A percentile compares a stretch with the other conserved stretches of the same genome.
Evolutionary conservation across 2,329 filamentous ascomycete genomes (phyloP).

Genomic region (Rhynchosporium graminicola): DNA sequence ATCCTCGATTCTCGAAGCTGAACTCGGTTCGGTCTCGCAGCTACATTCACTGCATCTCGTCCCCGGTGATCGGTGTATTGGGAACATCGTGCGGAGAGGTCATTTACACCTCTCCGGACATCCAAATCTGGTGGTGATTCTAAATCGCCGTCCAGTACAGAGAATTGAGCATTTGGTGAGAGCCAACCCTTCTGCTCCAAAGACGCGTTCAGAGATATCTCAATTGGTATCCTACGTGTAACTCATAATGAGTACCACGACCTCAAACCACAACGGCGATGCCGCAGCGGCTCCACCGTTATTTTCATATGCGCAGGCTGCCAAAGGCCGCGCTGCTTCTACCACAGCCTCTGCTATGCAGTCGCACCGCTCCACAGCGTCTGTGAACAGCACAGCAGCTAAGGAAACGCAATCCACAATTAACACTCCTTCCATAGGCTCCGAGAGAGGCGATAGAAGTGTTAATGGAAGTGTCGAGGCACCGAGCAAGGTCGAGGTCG

Average conservation of each 20-base stretch:
- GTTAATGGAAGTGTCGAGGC: constrained; percentile 33
- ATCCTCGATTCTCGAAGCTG: constrained; percentile 12
- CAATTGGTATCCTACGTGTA: constrained; percentile 16
- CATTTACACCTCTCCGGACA: constrained; percentile 44
- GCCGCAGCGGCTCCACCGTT: constrained; percentile 48
- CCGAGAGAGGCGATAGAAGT: constrained; percentile 34
- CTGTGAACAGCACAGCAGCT: constrained; percentile 38
- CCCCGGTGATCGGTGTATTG: constrained; percentile 23
- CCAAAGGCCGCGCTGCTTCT: constrained; percentile 65
- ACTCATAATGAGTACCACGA: constrained; percentile 46
- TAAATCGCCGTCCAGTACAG: constrained; percentile 29
- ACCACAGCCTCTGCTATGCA: constrained; percentile 34
- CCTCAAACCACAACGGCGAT: constrained; percentile 42
- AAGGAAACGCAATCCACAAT: constrained; percentile 36
- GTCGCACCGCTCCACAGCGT: constrained; percentile 37
- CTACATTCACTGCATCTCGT: constrained; percentile 6
- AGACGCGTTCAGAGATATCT: constrained; percentile 18
- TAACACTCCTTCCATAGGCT: constrained; percentile 34
- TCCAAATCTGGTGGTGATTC: constrained; percentile 37
- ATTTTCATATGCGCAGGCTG: constrained; percentile 96
- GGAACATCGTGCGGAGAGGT: constrained; percentile 42
- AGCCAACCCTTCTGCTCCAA: constrained; percentile 19
- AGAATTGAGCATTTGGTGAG: constrained; percentile 21
- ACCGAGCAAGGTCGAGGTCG: constrained; percentile 26
- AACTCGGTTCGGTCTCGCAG: constrained; percentile 12